Evolutionary conservation across 768 basidiomycete species (phyloP).

Genomic region (Tricholoma furcatifolium): DNA sequence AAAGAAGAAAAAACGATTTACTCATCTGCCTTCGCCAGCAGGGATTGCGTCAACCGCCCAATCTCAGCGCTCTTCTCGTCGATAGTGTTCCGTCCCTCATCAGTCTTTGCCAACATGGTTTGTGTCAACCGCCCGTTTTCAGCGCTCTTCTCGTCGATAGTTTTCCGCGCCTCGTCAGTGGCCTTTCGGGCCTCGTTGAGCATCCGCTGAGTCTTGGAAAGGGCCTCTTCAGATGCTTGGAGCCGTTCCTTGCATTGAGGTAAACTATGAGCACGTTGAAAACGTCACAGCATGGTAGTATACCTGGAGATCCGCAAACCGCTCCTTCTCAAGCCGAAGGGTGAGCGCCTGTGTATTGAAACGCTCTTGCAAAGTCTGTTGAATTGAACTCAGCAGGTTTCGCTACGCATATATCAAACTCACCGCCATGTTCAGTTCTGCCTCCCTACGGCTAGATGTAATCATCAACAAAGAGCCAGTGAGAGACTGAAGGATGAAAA

Average conservation of each 20-base stretch:
- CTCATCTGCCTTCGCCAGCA: not conserved
- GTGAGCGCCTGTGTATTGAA: slow-evolving; percentile 58
- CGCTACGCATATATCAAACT: not conserved
- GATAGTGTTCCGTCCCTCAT: not conserved
- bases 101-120: too few relatives aligned
- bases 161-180: not conserved
- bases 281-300: not conserved
- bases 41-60: not conserved
- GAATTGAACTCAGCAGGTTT: not conserved
- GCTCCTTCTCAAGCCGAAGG: slow-evolving; percentile 53
- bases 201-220: not conserved
- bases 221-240: slow-evolving; percentile 11
- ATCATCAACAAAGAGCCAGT: not conserved
- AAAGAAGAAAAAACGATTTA: not conserved
- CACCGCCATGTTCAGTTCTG: slow-evolving; percentile 8
- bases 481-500: not conserved
- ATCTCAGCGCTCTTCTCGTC: not conserved
- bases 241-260: slow-evolving; percentile 18
- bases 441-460: slow-evolving; percentile 5
- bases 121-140: too few relatives aligned
- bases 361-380: slow-evolving; percentile 53
- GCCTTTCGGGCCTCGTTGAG: not conserved
- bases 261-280: not conserved
- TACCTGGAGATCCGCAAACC: slow-evolving; percentile 48
- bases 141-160: not conserved